Evolutionary conservation across 106 monocot genomes (phyloP), one percentile per base, ranked within the genome.

Genomic region (Allium fistulosum): DNA sequence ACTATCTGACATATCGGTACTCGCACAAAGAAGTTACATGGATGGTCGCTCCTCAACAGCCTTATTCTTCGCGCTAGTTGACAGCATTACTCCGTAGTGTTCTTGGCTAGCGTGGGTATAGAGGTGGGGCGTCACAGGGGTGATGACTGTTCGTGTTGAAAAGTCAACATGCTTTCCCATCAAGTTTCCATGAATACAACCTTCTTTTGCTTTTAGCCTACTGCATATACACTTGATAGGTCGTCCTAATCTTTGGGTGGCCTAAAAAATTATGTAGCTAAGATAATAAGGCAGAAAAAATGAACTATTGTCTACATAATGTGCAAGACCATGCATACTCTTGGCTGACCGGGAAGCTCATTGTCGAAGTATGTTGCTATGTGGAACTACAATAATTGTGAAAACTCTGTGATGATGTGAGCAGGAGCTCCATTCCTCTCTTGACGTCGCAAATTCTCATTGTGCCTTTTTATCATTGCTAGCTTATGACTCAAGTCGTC

Each of bases 321-420:
- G 18, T 28, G 67, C 49, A 49, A 48, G 46, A 65, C 22, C 26
- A 67, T 6, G 7, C 52, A 51, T 84, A 92, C 97, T 81, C 97
- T 99, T 67, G 97, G 97, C 79, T 92, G 97, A 46, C 97, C 97
- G 74, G 97, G 92, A 69, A 99, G 81, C 69, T 99, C 97, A 72
- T 99, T 99, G 60, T 99, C 92, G 67, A 99, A 99, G 70, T 92
- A 99, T 72, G 97, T 99, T 48, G 97, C 97, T 66, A 99, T 89
- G 61, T 92, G 97, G 73, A 99, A 99, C 58, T 99, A 92, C 49
- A 99, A 71, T 46, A 99, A 75, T 64, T 92, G 97, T 17, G 97
- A 92, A 86, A 92, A 99, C 64, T 99, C 97, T 26, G 92, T 87
- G 13, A 99, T 99, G 52, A 99, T 99, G 69, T 99, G 97, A 47